Conservation (phyloP, 2,329 filamentous ascomycete genomes). For the Exophiala viscosa region DNA sequence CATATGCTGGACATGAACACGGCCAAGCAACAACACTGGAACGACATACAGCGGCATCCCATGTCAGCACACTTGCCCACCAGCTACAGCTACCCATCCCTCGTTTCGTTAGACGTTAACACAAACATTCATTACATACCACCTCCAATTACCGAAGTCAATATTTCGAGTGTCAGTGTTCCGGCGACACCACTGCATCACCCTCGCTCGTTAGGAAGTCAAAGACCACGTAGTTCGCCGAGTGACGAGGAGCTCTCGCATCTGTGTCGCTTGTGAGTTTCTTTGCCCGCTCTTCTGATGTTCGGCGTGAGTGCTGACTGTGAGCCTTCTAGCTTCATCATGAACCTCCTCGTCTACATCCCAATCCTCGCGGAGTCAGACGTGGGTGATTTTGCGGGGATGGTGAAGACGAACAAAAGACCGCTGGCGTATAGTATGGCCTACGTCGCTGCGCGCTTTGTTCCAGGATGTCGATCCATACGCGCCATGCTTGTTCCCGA, state of each 20-base stretch:
- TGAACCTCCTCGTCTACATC: conserved; percentile 5
- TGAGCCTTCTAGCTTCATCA: conserved; percentile 1
- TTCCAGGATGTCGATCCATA: conserved; percentile 7
- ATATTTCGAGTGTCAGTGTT: conserved; percentile 3
- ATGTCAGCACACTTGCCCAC: not conserved
- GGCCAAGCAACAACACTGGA: not conserved
- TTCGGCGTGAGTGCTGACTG: not conserved
- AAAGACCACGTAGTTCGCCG: not conserved
- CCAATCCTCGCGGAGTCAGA: conserved; percentile 4
- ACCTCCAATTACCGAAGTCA: not conserved
- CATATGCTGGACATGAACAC: not conserved
- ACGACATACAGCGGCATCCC: not conserved
- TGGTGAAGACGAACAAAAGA: conserved; percentile 7
- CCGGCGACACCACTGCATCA: conserved; percentile 1
- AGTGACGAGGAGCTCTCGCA: conserved; percentile 6
- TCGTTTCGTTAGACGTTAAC: not conserved
- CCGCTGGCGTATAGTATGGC: conserved; percentile 7
- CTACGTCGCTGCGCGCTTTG: conserved; percentile 9
- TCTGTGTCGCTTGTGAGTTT: conserved; percentile 5
- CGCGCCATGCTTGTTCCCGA: conserved; percentile 5
- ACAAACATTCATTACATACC: not conserved
- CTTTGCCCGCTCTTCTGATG: not conserved
- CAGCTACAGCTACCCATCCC: not conserved
- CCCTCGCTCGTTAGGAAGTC: not conserved
- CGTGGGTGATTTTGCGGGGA: conserved; percentile 3